Base-by-base conservation (phyloP, 805 yeast genomes). In the Ogataea corticis region DNA sequence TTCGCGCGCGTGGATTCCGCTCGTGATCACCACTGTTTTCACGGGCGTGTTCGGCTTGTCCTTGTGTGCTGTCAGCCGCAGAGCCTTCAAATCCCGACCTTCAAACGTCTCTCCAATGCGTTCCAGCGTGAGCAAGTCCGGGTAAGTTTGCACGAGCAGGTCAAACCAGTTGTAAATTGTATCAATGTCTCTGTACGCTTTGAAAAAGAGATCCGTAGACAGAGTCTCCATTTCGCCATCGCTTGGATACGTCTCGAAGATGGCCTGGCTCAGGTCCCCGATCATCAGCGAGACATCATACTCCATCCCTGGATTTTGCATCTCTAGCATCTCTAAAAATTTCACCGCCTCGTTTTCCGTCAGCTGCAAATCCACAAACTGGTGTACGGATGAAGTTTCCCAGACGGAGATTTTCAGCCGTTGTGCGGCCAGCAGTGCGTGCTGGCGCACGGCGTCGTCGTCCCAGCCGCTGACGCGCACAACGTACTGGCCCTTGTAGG, bases 1-100 rank as follows among this genome's bases (percentile, higher is more conserved):
- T 63, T 90, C 97, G 42, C 97, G 73, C 0, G 96, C 94, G 66
- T 90, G 96, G 2, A 85, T 75, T 2, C 96, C 96, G 31, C 91
- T 91, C 1, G 92, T 81, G 7, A 90, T 73, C 3, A 88, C 83
- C 42, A 89, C 75, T 1, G 92, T 85, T 62, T 75, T 76, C 36
- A 77, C 70, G 7, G 68, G 49, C 9, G 72, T 50, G 13, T 19
- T 13, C 7, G 52, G 21, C 65, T 52, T 66, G 50, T 48, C 54
- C 38, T 69, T 70, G 38, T 73, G 72, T 1, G 82, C 72, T 2
- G 83, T 71, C 21, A 89, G 61, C 54, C 85, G 85, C 17, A 88
- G 67, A 0, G 86, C 87, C 41, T 78, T 80, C 58, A 83, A 74
- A 21, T 79, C 80, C 44, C 94, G 71, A 5, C 87, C 87, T 65